Conservation (phyloP, 768 basidiomycete genomes). For the Gymnopilus junonius region DNA sequence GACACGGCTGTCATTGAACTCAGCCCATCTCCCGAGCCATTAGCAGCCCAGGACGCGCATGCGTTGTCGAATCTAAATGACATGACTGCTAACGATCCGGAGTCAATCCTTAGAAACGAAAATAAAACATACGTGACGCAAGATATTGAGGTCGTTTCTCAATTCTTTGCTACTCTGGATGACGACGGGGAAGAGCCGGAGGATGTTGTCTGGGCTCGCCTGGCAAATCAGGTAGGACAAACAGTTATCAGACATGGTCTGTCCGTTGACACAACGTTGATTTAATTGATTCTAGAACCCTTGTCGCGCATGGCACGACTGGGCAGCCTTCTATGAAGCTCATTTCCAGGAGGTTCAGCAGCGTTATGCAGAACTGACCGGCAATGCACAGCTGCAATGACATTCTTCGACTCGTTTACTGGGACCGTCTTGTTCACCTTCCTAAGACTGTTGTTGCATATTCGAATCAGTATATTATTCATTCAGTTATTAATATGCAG, state of each 20-base stretch:
- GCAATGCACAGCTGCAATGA: background rate
- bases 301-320: slow-evolving; percentile 46
- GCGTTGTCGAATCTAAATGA: background rate
- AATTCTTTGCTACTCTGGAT: slow-evolving; percentile 53
- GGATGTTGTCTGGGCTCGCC: slow-evolving; percentile 48
- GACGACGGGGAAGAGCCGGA: slow-evolving; percentile 46
- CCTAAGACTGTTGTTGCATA: background rate
- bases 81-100: background rate
- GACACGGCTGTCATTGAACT: background rate
- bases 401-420: background rate
- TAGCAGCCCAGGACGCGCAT: background rate
- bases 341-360: slow-evolving; percentile 45
- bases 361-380: slow-evolving; percentile 34
- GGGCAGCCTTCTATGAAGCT: slow-evolving; percentile 56
- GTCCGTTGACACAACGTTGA: background rate
- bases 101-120: background rate
- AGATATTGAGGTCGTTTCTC: slow-evolving; percentile 56
- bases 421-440: background rate
- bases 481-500: background rate
- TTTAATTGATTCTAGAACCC: slow-evolving; percentile 32
- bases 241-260: background rate
- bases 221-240: slow-evolving; percentile 49
- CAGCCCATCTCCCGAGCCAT: background rate
- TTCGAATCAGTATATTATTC: background rate
- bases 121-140: slow-evolving; percentile 25